These are phyloP conservation scores for Neodidymelliopsis sp. DNA, from an alignment of 2,329 filamentous ascomycete species.

Conservation along the genomic window DNA sequence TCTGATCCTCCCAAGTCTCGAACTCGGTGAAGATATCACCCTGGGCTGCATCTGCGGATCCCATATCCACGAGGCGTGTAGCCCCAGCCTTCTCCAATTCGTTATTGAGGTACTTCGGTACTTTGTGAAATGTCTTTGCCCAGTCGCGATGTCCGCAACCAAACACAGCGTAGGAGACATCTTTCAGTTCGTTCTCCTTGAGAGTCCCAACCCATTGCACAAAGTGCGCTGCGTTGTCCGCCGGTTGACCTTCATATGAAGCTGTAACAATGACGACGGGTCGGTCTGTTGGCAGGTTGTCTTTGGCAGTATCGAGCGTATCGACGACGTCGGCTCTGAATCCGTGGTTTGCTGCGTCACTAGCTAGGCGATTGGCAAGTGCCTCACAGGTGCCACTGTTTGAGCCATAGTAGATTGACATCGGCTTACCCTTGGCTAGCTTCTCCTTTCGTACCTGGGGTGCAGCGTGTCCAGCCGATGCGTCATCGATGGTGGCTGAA, in stretches of 20 bases:
- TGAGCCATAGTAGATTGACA: conserved; percentile 50
- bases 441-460: conserved; percentile 21
- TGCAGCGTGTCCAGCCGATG: conserved; percentile 15
- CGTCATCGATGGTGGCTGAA: conserved; percentile 29
- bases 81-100: conserved; percentile 42
- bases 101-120: conserved; percentile 49
- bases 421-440: conserved; percentile 36
- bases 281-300: conserved; percentile 45
- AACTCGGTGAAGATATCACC: conserved; percentile 53
- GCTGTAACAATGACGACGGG: conserved; percentile 52
- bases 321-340: conserved; percentile 46
- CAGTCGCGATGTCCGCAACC: conserved; percentile 54
- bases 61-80: conserved; percentile 41
- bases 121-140: conserved; percentile 51
- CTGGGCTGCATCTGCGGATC: conserved; percentile 46
- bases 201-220: conserved; percentile 49
- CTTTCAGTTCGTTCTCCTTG: conserved; percentile 38
- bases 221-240: conserved; percentile 54
- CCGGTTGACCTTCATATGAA: conserved; percentile 53
- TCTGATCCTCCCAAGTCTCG: conserved; percentile 51
- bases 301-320: conserved; percentile 46
- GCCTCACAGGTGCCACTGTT: conserved; percentile 54
- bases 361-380: conserved; percentile 49
- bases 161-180: conserved; percentile 51
- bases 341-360: conserved; percentile 47